A percentile compares a stretch with the other conserved stretches of the same genome.
Conservation (phyloP, 2,329 filamentous ascomycete species). For the Helotiales sp. region DNA sequence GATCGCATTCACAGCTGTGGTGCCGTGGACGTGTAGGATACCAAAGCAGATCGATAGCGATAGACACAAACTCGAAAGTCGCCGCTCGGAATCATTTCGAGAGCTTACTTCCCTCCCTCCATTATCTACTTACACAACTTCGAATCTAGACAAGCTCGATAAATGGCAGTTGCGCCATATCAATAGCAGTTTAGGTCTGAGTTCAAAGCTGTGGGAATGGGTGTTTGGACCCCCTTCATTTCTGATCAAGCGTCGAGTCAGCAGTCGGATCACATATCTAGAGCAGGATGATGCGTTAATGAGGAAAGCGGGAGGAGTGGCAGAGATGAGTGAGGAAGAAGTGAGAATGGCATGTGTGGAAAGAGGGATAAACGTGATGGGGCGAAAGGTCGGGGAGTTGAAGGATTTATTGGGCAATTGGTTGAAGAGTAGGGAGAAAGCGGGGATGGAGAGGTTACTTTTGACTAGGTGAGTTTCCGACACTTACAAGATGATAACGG, state of each 20-base stretch:
- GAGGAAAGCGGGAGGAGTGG: constrained; percentile 58
- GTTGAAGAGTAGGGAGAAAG: constrained; percentile 39
- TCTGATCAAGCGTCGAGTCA: constrained; percentile 55
- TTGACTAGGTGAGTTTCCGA: constrained; percentile 35
- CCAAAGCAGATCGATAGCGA: constrained; percentile 69
- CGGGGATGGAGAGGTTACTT: constrained; percentile 31
- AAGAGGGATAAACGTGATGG: constrained; percentile 60
- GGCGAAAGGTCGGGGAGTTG: constrained; percentile 37
- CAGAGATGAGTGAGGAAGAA: constrained; percentile 61
- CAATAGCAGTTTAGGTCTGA: constrained; percentile 40
- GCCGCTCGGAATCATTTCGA: constrained; percentile 51
- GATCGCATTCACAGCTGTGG: constrained; percentile 65
- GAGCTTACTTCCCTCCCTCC: constrained; percentile 33
- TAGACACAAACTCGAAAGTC: constrained; percentile 52
- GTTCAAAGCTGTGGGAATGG: constrained; percentile 44
- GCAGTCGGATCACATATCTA: constrained; percentile 60
- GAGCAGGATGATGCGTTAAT: constrained; percentile 72
- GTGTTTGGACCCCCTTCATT: constrained; percentile 43
- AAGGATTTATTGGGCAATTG: constrained; percentile 40
- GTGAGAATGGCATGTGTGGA: constrained; percentile 70
- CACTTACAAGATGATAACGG: background rate
- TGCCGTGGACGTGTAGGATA: constrained; percentile 81
- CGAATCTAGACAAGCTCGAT: constrained; percentile 37
- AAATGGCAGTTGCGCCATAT: constrained; percentile 43
- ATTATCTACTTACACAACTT: constrained; percentile 13